phyloP scores from a whole-genome alignment of 2,329 filamentous ascomycete genomes.

The Paracorniculantispora psalliotae region DNA sequence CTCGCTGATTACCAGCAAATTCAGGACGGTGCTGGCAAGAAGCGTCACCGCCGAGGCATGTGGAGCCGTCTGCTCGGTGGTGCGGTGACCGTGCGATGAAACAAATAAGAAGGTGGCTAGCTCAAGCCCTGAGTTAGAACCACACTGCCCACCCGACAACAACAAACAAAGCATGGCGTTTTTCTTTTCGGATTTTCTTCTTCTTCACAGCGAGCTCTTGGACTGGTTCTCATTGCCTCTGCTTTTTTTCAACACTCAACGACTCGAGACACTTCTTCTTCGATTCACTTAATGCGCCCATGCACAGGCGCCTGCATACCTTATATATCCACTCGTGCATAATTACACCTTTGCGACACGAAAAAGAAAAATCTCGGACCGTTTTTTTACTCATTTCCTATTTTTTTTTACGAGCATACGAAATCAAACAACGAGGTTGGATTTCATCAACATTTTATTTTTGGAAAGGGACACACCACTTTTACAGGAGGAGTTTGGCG shows the following conservation, averaged over 20 bases:
- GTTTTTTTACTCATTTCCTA: not conserved
- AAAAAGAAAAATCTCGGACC: constrained; percentile 2
- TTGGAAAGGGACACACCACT: constrained; percentile 3
- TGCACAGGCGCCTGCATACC: constrained; percentile 10
- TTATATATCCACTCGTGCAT: constrained; percentile 8
- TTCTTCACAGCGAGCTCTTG: not conserved
- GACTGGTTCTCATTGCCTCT: constrained; percentile 12
- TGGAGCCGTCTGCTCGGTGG: constrained; percentile 50
- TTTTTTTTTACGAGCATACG: constrained; percentile 6
- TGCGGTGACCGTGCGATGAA: constrained; percentile 35
- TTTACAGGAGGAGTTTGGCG: constrained; percentile 8
- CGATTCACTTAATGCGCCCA: constrained; percentile 9
- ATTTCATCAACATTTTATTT: constrained; percentile 2
- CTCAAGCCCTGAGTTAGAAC: constrained; percentile 20
- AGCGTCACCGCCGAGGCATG: constrained; percentile 48
- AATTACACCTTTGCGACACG: constrained; percentile 3
- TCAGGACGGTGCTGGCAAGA: constrained; percentile 42
- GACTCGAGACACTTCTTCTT: not conserved
- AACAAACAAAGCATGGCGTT: constrained; percentile 9
- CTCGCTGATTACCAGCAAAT: constrained; percentile 47
- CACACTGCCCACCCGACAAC: constrained; percentile 14
- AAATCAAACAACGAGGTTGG: constrained; percentile 7
- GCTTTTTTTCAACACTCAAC: not conserved
- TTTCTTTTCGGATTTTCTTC: not conserved
- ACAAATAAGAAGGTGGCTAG: constrained; percentile 11